phyloP scores from a whole-genome alignment of 2,329 filamentous ascomycete species.

The Ceratocystiopsis minuta region DNA sequence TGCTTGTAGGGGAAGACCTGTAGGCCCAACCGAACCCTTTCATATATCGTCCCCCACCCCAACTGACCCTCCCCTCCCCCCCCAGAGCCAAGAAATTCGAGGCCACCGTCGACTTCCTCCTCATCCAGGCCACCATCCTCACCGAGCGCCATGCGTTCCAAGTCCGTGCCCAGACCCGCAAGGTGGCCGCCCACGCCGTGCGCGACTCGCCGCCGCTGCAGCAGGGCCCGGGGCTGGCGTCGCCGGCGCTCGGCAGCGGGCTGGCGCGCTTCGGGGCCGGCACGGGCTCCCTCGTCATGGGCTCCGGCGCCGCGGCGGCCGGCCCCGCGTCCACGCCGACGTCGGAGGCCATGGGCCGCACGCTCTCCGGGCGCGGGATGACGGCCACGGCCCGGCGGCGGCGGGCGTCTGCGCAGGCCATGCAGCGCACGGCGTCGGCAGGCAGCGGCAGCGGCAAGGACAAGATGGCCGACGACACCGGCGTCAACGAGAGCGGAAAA shows the following conservation, averaged over 20 bases:
- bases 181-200: slow-evolving; percentile 37
- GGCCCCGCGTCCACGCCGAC: slow-evolving; percentile 10
- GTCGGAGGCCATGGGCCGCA: slow-evolving; percentile 31
- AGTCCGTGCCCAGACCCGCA: slow-evolving; percentile 77
- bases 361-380: slow-evolving; percentile 19
- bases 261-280: too few relatives aligned
- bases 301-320: too few relatives aligned
- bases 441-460: slow-evolving; percentile 9
- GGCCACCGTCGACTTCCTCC: slow-evolving; percentile 71
- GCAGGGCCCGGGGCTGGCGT: too few relatives aligned
- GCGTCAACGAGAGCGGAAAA: too few relatives aligned
- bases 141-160: slow-evolving; percentile 83
- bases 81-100: slow-evolving; percentile 60
- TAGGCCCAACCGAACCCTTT: too few relatives aligned
- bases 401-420: slow-evolving; percentile 17
- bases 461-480: slow-evolving; percentile 4
- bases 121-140: slow-evolving; percentile 85
- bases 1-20: slow-evolving; percentile 52
- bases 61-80: too few relatives aligned
- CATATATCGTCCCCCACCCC: too few relatives aligned
- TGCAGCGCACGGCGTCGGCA: slow-evolving; percentile 32
- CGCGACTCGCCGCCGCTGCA: slow-evolving; percentile 33
- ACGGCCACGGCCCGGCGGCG: slow-evolving; percentile 14
- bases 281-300: too few relatives aligned
- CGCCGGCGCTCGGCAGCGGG: too few relatives aligned